Evolutionary conservation across 2,329 filamentous ascomycete genomes (phyloP).

Genomic region (Penicillium sp.): DNA sequence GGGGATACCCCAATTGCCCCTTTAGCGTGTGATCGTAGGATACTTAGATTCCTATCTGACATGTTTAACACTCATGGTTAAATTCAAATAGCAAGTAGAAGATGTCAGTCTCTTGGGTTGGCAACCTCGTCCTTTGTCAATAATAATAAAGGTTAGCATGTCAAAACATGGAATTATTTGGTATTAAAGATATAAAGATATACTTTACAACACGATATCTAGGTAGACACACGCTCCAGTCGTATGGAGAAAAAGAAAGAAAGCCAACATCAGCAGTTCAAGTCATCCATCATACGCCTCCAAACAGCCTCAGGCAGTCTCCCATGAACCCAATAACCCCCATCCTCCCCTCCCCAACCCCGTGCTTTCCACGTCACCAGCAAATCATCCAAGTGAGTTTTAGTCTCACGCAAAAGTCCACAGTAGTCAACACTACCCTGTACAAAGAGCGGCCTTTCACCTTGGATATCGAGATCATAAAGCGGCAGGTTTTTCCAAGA

Average conservation of each 20-base stretch:
- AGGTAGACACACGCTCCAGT: neutral
- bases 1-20: neutral
- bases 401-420: slow-evolving; percentile 1
- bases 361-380: slow-evolving; percentile 7
- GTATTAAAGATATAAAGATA: neutral
- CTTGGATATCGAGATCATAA: slow-evolving; percentile 4
- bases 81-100: too few relatives aligned
- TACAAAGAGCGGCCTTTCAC: slow-evolving; percentile 2
- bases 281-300: slow-evolving; percentile 1
- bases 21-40: too few relatives aligned
- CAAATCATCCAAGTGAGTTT: slow-evolving; percentile 4
- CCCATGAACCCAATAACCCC: slow-evolving; percentile 7
- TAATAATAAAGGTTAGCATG: neutral
- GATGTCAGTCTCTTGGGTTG: too few relatives aligned
- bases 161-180: accelerated
- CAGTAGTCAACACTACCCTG: slow-evolving; percentile 7
- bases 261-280: neutral
- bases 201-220: neutral
- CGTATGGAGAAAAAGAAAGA: neutral
- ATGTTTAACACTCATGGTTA: too few relatives aligned
- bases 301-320: slow-evolving; percentile 2
- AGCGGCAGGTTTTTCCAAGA: slow-evolving; percentile 5
- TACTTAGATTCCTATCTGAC: too few relatives aligned
- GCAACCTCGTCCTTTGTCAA: neutral
- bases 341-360: neutral